phyloP scores from a whole-genome alignment of 2,329 filamentous ascomycete species.

The Sphaerostilbella broomeana region DNA sequence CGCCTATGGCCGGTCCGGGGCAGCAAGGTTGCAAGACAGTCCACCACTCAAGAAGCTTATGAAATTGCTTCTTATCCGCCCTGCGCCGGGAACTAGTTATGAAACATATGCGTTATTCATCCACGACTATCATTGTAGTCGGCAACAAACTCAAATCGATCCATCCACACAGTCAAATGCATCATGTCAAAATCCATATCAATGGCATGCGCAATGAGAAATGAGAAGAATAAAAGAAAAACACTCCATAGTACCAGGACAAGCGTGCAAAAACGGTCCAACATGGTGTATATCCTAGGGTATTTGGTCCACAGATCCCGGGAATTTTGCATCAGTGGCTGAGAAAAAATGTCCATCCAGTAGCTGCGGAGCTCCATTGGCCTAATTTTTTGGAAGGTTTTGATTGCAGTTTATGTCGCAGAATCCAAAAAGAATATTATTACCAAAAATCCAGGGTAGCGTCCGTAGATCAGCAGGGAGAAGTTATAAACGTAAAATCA shows the following conservation, averaged over 20 bases:
- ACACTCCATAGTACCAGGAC: slow-evolving; percentile 2
- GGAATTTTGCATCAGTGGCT: slow-evolving; percentile 3
- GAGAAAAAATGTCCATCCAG: slow-evolving; percentile 7
- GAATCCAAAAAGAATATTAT: slow-evolving; percentile 15
- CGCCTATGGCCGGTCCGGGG: slow-evolving; percentile 26
- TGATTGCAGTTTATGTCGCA: slow-evolving; percentile 1
- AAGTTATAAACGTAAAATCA: no score
- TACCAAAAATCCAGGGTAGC: slow-evolving; percentile 11
- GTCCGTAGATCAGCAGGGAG: slow-evolving; percentile 5
- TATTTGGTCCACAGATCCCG: slow-evolving; percentile 10
- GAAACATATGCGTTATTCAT: slow-evolving; percentile 31
- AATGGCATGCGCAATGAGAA: slow-evolving; percentile 9
- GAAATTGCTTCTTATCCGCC: slow-evolving; percentile 23
- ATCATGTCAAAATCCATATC: slow-evolving; percentile 14
- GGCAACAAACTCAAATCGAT: slow-evolving; percentile 17
- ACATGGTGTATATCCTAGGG: slow-evolving; percentile 8
- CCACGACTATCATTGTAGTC: slow-evolving; percentile 22
- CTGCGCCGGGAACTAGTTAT: slow-evolving; percentile 23
- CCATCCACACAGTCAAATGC: slow-evolving; percentile 18
- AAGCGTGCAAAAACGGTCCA: slow-evolving; percentile 4
- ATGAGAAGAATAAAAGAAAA: slow-evolving; percentile 11
- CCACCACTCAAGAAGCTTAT: slow-evolving; percentile 14
- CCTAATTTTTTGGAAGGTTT: no score
- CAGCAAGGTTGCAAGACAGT: slow-evolving; percentile 27
- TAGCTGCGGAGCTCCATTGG: no score